Conservation (phyloP, 2,329 filamentous ascomycete genomes). For the Penicillium occitanis region DNA sequence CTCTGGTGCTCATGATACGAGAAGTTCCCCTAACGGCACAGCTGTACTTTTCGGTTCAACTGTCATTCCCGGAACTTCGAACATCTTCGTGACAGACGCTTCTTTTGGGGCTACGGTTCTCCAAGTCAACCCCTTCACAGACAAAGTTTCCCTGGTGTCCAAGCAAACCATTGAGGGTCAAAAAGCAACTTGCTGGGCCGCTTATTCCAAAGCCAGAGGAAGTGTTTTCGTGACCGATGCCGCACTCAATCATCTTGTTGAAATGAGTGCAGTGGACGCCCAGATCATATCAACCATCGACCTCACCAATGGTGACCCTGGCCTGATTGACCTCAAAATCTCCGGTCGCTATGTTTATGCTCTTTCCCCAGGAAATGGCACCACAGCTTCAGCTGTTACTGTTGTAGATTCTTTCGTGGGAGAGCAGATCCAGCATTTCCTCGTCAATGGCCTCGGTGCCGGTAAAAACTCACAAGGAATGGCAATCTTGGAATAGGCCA, state of each 20-base stretch:
- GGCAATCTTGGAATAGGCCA: conserved; percentile 24
- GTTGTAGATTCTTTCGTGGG: conserved; percentile 43
- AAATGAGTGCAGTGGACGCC: conserved; percentile 55
- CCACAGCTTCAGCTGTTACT: conserved; percentile 34
- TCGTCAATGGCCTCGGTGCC: conserved; percentile 28
- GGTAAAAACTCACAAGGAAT: conserved; percentile 38
- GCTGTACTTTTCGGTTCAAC: conserved; percentile 58
- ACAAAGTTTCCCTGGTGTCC: conserved; percentile 38
- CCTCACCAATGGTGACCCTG: conserved; percentile 51
- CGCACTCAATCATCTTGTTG: conserved; percentile 53
- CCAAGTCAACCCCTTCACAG: conserved; percentile 37
- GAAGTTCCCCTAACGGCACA: conserved; percentile 55
- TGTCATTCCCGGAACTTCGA: conserved; percentile 45
- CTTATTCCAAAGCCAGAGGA: conserved; percentile 50
- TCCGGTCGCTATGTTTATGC: conserved; percentile 60
- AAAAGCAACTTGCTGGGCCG: conserved; percentile 59
- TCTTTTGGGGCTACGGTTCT: conserved; percentile 58
- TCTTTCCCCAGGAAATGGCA: conserved; percentile 55
- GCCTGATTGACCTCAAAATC: conserved; percentile 56
- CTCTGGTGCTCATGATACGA: conserved; percentile 29
- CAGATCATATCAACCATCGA: conserved; percentile 48
- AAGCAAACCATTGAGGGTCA: conserved; percentile 52
- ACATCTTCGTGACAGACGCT: conserved; percentile 58
- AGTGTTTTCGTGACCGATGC: conserved; percentile 62
- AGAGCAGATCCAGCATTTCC: conserved; percentile 42